Base-by-base conservation (phyloP, 768 basidiomycete genomes). In the Porphyrellus cyaneotinctus region DNA sequence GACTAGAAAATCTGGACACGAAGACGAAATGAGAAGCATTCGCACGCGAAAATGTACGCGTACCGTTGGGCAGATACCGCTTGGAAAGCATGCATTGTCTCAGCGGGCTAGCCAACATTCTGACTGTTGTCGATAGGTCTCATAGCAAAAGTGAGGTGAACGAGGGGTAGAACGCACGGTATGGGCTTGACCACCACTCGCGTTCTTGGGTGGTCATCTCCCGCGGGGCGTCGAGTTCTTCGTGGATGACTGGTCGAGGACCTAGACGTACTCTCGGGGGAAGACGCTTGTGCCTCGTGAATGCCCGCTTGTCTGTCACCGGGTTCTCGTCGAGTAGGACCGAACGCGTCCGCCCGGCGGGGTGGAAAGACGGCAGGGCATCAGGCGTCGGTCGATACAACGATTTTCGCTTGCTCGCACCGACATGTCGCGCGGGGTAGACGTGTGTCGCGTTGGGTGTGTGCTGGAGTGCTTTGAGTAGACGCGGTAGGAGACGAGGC, bases 161-260 rank as follows among this genome's bases (percentile, higher is more conserved):
- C 15, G 30, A 33, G 38, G 6, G 18, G 35, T 28, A 8, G 24
- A 13, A 72, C 71, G 55, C 70, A 91, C 88, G 74, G 68, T 90
- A 92, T 49, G 89, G 88, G 64, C 81, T 88, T 12, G 86, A 77
- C 81, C 80, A 85, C 81, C 84, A 88, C 24, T 67, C 66, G 58
- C 78, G 72, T 70, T 91, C 88, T 59, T 81, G 72, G 37, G 63
- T 59, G 0, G 79, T 75, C 88, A 90, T 91, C 52, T 73, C 74
- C 30, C 85, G 74, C 13, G 76, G 77, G 15, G 51, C 47, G 54
- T 81, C 78, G 42, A 68, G 36, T 30, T 66, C 62, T 42, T 26
- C 46, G 53, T 42, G 20, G 41, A 24, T 43, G 61, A 59, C 48
- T 58, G 62, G 57, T 56, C 60, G 50, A 56, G 69, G 41, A 59